phyloP scores from a whole-genome alignment of 1,139 yeast species.

The Yamadazyma buinensis region DNA sequence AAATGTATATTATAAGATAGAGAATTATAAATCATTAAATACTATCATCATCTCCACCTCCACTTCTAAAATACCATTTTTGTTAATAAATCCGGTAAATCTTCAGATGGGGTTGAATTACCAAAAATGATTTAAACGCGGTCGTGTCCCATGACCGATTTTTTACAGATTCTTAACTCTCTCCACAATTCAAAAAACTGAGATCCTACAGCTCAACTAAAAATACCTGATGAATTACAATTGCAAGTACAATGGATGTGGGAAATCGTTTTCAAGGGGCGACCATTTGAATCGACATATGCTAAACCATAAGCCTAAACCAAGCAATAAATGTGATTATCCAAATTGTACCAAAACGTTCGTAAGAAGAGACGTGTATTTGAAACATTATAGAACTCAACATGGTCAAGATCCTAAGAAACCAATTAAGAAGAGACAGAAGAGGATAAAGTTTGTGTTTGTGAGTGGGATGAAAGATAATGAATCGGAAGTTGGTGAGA shows the following conservation, averaged over 20 bases:
- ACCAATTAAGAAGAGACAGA: background rate
- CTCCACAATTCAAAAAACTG: conserved; percentile 8
- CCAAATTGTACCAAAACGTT: conserved; percentile 38
- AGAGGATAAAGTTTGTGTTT: conserved; percentile 7
- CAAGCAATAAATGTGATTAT: conserved; percentile 28
- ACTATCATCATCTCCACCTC: too few species aligned
- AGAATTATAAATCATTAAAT: too few species aligned
- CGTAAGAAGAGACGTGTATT: conserved; percentile 33
- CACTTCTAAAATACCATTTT: too few species aligned
- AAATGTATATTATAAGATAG: too few species aligned
- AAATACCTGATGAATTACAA: background rate
- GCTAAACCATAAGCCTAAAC: conserved; percentile 37
- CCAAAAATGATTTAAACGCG: too few species aligned
- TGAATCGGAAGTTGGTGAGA: too few species aligned
- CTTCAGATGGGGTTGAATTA: too few species aligned
- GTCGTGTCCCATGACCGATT: too few species aligned
- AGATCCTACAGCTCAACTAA: background rate
- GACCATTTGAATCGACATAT: conserved; percentile 43
- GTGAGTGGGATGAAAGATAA: too few species aligned
- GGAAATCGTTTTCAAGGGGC: conserved; percentile 38
- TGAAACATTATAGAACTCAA: conserved; percentile 11
- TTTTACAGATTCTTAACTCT: too few species aligned
- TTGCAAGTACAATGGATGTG: conserved; percentile 22
- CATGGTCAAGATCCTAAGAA: conserved; percentile 6
- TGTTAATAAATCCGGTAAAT: too few species aligned